Conservation (phyloP, 108 stramenopile species). For the Fistulifera pelliculosa region DNA sequence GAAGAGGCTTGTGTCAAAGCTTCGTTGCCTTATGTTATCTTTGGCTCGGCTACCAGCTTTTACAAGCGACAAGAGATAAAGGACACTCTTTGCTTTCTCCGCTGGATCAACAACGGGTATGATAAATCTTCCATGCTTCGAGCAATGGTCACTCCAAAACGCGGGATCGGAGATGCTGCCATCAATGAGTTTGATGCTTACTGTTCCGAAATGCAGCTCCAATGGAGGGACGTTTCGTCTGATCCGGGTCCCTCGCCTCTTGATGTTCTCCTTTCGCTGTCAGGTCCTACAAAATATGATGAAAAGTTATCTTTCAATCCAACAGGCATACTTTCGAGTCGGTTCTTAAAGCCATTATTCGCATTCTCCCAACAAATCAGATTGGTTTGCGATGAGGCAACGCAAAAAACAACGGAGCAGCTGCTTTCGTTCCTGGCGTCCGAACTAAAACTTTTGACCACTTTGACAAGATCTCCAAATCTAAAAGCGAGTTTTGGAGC, state of each 20-base stretch:
- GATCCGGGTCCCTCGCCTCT: slow-evolving; percentile 41
- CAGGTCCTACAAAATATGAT: slow-evolving; percentile 8
- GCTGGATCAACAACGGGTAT: slow-evolving; percentile 59
- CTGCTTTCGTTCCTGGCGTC: slow-evolving; percentile 44
- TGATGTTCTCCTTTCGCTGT: slow-evolving; percentile 51
- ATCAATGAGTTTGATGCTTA: slow-evolving; percentile 51
- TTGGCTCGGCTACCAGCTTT: slow-evolving; percentile 63
- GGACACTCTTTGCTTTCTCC: slow-evolving; percentile 68
- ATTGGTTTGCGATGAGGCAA: slow-evolving; percentile 29
- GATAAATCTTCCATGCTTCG: slow-evolving; percentile 61
- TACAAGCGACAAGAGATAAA: slow-evolving; percentile 74
- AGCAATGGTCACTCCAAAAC: slow-evolving; percentile 58
- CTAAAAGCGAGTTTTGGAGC: slow-evolving; percentile 60
- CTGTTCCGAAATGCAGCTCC: slow-evolving; percentile 37
- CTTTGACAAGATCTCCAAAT: slow-evolving; percentile 64
- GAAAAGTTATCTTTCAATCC: slow-evolving; percentile 18
- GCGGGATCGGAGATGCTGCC: slow-evolving; percentile 60
- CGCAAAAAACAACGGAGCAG: slow-evolving; percentile 23
- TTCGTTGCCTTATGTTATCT: slow-evolving; percentile 63
- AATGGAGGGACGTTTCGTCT: slow-evolving; percentile 9
- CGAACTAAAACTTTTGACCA: slow-evolving; percentile 45
- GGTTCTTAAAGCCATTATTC: slow-evolving; percentile 47
- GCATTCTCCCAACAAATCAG: slow-evolving; percentile 50
- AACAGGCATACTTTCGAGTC: slow-evolving; percentile 34
- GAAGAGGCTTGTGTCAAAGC: slow-evolving; percentile 82